These are phyloP conservation scores for Phanerochaete carnosa DNA, from an alignment of 768 basidiomycete genomes.

Conservation along the genomic window DNA sequence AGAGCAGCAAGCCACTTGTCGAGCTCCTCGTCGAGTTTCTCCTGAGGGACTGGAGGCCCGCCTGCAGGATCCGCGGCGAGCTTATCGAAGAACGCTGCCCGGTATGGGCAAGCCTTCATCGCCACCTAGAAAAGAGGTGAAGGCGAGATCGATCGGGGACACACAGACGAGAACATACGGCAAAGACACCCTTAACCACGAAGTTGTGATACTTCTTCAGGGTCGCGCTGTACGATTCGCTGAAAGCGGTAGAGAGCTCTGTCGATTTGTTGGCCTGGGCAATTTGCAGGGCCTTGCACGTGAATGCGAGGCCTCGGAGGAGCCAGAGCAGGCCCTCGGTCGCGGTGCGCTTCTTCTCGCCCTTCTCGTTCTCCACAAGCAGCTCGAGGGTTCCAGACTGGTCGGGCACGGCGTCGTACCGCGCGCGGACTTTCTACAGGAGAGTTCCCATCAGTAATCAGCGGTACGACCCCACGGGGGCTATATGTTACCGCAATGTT, in stretches of 20 bases:
- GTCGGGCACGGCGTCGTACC: constrained; percentile 64
- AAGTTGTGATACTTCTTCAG: constrained; percentile 87
- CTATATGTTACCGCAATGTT: constrained; percentile 82
- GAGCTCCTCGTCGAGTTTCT: constrained; percentile 44
- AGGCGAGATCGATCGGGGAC: not conserved
- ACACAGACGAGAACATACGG: constrained; percentile 36
- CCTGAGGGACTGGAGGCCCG: constrained; percentile 34
- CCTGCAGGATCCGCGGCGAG: constrained; percentile 39
- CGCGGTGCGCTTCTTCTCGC: constrained; percentile 82
- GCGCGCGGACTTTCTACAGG: constrained; percentile 81
- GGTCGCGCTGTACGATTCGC: constrained; percentile 73
- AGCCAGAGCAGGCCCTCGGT: constrained; percentile 96
- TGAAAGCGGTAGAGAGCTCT: constrained; percentile 76
- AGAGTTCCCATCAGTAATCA: not conserved
- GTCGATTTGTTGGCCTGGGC: constrained; percentile 59
- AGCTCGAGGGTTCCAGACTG: constrained; percentile 77
- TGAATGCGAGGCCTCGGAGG: constrained; percentile 87
- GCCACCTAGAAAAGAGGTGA: constrained; percentile 39
- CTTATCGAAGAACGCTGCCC: constrained; percentile 55
- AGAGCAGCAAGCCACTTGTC: constrained; percentile 53
- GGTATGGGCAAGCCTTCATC: constrained; percentile 68
- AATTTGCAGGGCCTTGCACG: constrained; percentile 71
- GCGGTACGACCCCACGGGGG: not conserved
- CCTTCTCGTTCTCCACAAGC: constrained; percentile 80
- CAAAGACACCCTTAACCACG: constrained; percentile 53